Evolutionary conservation across 2,329 filamentous ascomycete genomes (phyloP), one percentile per base, ranked within the genome.

Genomic region (Microsporum ferrugineum): DNA sequence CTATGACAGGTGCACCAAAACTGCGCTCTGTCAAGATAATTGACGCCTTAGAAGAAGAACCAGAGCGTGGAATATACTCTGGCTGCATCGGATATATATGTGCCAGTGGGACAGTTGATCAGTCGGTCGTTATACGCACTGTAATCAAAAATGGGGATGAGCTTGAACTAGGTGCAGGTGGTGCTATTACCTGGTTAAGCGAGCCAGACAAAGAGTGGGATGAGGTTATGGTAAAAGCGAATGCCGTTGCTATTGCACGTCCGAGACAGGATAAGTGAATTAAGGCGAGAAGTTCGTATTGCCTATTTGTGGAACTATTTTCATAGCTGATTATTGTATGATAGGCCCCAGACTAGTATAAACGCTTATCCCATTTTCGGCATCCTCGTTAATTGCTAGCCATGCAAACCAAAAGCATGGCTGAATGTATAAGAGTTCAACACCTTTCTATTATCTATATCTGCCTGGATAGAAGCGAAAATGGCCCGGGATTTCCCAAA

Each of bases 1-100:
- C 88, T 68, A 97, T 97, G 94, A 97, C 92, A 1, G 94, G 94
- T 5, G 92, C 92, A 0, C 94, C 92, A 0, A 97, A 97, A 78
- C 91, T 92, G 75, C 83, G 92, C 56, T 92, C 88, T 65, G 96
- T 92, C 72, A 87, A 95, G 77, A 82, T 96, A 55, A 78, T 97
- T 23, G 79, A 81, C 62, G 75, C 79, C 2, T 80, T 96, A 47
- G 91, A 96, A 73, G 75, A 74, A 17, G 34, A 60, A 17, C 71
- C 78, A 2, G 74, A 77, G 61, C 79, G 92, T 58, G 86, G 89
- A 36, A 75, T 96, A 58, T 96, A 96, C 74, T 89, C 89, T 5
- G 91, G 94, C 23, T 88, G 95, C 1, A 82, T 96, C 57, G 92
- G 92, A 0, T 97, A 95, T 73, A 82, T 96, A 71, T 91, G 95